Evolutionary conservation across 2,329 filamentous ascomycete species (phyloP), one percentile per base, ranked within the genome.

Genomic region (Alternaria ventricosa): DNA sequence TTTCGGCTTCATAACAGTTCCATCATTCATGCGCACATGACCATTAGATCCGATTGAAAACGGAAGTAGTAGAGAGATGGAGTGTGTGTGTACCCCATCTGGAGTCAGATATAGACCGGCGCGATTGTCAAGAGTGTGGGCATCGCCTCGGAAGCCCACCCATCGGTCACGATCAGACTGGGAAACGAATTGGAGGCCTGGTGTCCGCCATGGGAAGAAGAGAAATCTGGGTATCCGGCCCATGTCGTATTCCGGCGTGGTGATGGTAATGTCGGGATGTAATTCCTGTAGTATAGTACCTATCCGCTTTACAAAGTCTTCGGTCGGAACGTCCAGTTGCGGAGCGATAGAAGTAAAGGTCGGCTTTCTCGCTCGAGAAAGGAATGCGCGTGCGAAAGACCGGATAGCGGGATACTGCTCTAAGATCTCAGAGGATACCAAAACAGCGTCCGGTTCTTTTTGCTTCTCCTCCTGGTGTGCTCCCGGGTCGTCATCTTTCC

Each of bases 291-390:
- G 0, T 41, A 1, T n/a, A 2, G 50, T 20, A 33, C 28, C 28
- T 12, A 54, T 2, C 0, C 28, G 50, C 0, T 41, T 0, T 0
- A 36, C 23, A 2, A 47, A 47, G 22, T 3, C 43, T 36, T 57
- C 55, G 10, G 8, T 33, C 12, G 43, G 55, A 10, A 57, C 1
- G 13, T 57, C 25, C 9, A 47, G 3, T 33, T 57, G 41, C 43
- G 55, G 43, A 11, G 44, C 55, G 15, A 47, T 47, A 18, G 20
- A 57, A 11, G 30, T 36, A n/a, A 54, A 54, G 28, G 12, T 18
- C 28, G 28, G 28, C n/a, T 23, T 54, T 3, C 12, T 54, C n/a
- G 28, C 50, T 2, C 18, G n/a, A 20, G 28, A 22, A 20, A 41
- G 18, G 50, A 54, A 25, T 22, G 30, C 50, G 50, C 20, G 15